Conservation (phyloP, 768 basidiomycete genomes). For the Mycena vitilis region DNA sequence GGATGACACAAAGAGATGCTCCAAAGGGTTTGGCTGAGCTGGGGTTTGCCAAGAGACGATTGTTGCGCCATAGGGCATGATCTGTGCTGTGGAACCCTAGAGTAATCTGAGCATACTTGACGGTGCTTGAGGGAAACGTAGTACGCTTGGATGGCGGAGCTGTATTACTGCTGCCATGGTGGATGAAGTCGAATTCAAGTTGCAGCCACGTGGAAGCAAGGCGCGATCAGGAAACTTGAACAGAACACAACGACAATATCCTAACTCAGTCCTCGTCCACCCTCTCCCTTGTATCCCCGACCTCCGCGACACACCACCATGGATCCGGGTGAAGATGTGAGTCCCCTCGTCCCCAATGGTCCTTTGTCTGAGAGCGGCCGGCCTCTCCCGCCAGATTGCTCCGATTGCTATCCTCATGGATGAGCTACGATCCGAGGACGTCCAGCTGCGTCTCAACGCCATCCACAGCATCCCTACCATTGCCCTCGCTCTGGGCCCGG, state of each 20-base stretch:
- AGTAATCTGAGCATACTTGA: slow-evolving; percentile 7
- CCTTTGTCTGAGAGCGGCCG: slow-evolving; percentile 18
- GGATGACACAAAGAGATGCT: slow-evolving; percentile 85
- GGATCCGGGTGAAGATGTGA: slow-evolving; percentile 81
- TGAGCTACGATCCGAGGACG: slow-evolving; percentile 97
- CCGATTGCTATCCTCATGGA: slow-evolving; percentile 98
- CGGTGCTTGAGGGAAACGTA: slow-evolving; percentile 1
- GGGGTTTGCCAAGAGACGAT: slow-evolving; percentile 86
- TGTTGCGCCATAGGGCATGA: slow-evolving; percentile 87
- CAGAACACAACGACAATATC: slow-evolving; percentile 54
- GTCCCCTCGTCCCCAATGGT: slow-evolving; percentile 41
- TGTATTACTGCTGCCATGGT: slow-evolving; percentile 43
- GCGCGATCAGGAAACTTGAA: slow-evolving; percentile 46
- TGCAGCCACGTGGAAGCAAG: neutral
- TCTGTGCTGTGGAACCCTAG: slow-evolving; percentile 73
- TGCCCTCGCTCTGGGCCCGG: slow-evolving; percentile 93
- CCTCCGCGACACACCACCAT: slow-evolving; percentile 51
- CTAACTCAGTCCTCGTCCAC: slow-evolving; percentile 6
- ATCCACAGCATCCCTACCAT: slow-evolving; percentile 98
- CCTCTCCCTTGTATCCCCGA: slow-evolving; percentile 1
- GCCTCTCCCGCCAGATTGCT: slow-evolving; percentile 68
- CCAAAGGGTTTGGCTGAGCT: slow-evolving; percentile 54
- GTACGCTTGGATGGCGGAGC: slow-evolving; percentile 77
- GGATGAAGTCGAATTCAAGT: neutral
- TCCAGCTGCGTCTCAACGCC: slow-evolving; percentile 94